Conservation (phyloP, 2,329 filamentous ascomycete species). For the Furcasterigmium sp. region DNA sequence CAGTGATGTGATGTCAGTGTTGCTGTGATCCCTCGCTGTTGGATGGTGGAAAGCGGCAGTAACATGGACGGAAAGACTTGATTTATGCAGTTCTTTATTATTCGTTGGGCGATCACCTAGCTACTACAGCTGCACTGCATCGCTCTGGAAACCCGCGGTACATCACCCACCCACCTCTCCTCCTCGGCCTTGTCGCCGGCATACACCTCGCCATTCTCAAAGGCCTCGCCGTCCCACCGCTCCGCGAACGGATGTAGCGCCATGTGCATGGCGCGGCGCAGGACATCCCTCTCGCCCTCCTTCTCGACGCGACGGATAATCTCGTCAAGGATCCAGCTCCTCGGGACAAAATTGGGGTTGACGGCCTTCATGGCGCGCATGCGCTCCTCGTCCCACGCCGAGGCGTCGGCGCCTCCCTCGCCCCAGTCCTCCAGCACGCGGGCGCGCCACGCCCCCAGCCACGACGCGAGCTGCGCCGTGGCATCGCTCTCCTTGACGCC, state of each 20-base stretch:
- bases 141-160: slow-evolving; percentile 69
- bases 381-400: slow-evolving; percentile 54
- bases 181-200: slow-evolving; percentile 66
- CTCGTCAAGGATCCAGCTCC: slow-evolving; percentile 91
- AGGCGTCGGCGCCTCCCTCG: slow-evolving; percentile 31
- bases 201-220: slow-evolving; percentile 42
- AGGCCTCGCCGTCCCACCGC: slow-evolving; percentile 52
- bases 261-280: slow-evolving; percentile 77
- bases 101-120: neutral
- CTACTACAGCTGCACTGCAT: slow-evolving; percentile 90
- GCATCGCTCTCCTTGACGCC: slow-evolving; percentile 57
- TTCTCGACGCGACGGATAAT: slow-evolving; percentile 86
- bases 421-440: slow-evolving; percentile 75
- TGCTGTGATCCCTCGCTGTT: no score
- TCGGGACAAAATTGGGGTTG: slow-evolving; percentile 90
- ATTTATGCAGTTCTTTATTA: neutral
- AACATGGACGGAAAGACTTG: no score
- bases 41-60: no score
- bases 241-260: slow-evolving; percentile 81
- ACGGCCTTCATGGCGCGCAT: slow-evolving; percentile 72
- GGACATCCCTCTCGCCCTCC: slow-evolving; percentile 71
- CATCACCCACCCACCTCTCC: slow-evolving; percentile 77
- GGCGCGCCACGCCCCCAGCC: slow-evolving; percentile 74
- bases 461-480: slow-evolving; percentile 62
- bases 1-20: no score